Evolutionary conservation across 2,329 filamentous ascomycete genomes (phyloP), one percentile per base, ranked within the genome.

Genomic region (Colletotrichum abscissum): DNA sequence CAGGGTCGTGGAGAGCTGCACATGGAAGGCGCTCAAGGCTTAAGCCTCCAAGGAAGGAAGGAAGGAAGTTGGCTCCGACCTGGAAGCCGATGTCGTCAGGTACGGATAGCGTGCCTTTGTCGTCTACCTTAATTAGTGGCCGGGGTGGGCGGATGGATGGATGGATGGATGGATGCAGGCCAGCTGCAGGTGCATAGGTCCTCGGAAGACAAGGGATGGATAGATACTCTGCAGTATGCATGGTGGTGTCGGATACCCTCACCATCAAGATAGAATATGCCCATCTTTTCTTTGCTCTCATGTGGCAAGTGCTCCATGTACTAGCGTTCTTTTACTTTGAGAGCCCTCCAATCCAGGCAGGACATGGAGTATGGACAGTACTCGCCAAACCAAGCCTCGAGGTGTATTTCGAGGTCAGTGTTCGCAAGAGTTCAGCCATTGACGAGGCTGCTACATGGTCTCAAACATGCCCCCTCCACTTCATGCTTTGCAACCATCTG

Each of bases 401-500:
- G 16, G 46, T 63, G 46, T 65, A 57, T 65, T 56, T 46, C 38
- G 42, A 65, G 52, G 52, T 56, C 62, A 55, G 62, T 64, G 62
- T 30, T 35, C 46, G n/a, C 62, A 52, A 63, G 33, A 65, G 33
- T 57, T 65, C 7, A 55, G 52, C 52, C 26, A 59, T 46, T 55
- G 52, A 33, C n/a, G 24, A 52, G 67, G 66, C 60, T 69, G 70
- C 68, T 56, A 70, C 67, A 68, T 70, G 55, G 67, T 69, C 71
- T 73, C 71, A 73, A 71, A 73, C 71, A 66, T 38, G 52, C 54
- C 60, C 71, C 70, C 67, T 58, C 70, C 60, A 65, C 56, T 57
- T 60, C 56, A 57, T 63, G 57, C 63, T 49, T 58, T 65, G 54
- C 65, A 54, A 42, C 62, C 42, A 62, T 42, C 62, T 30, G 7